Percentiles rank a stretch among this genome's conserved stretches.
Conservation (phyloP, 2,329 filamentous ascomycete genomes). For the Cercospora sp. region DNA sequence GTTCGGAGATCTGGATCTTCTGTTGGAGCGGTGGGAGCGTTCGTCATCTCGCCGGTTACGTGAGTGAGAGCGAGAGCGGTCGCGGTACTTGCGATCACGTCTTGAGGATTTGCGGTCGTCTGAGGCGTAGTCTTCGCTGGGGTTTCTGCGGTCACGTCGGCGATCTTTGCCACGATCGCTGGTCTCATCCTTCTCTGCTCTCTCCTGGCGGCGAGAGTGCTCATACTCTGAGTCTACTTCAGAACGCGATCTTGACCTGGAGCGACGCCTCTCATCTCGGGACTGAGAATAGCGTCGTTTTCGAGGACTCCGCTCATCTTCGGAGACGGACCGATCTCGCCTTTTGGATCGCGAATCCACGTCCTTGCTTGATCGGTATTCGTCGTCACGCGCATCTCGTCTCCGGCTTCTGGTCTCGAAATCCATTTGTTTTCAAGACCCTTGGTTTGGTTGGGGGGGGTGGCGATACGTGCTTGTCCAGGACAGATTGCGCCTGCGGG, state of each 20-base stretch:
- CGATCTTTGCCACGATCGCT: slow-evolving; percentile 11
- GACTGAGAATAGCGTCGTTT: slow-evolving; percentile 9
- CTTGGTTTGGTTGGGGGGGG: neutral
- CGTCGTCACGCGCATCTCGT: slow-evolving; percentile 2
- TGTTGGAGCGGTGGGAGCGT: slow-evolving; percentile 26
- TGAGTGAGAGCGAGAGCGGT: slow-evolving; percentile 28
- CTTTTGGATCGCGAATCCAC: neutral
- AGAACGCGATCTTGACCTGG: neutral
- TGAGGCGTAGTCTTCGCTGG: slow-evolving; percentile 12
- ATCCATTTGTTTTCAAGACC: neutral
- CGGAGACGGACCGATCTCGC: slow-evolving; percentile 16
- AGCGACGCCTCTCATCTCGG: neutral
- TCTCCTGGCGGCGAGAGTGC: slow-evolving; percentile 11
- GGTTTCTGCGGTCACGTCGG: slow-evolving; percentile 20
- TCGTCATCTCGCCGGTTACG: slow-evolving; percentile 23
- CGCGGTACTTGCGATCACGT: slow-evolving; percentile 25
- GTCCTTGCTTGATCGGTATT: neutral
- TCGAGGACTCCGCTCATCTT: slow-evolving; percentile 7
- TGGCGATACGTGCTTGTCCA: neutral
- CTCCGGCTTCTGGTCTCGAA: neutral
- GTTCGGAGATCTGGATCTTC: slow-evolving; percentile 33
- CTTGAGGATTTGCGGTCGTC: slow-evolving; percentile 15
- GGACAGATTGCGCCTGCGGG: neutral
- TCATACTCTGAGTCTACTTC: slow-evolving; percentile 1
- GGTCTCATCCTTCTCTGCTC: slow-evolving; percentile 8